Percentiles rank a stretch among this genome's conserved stretches.
Evolutionary conservation across 805 yeast species (phyloP).

Genomic region (Wickerhamomyces mucosus): DNA sequence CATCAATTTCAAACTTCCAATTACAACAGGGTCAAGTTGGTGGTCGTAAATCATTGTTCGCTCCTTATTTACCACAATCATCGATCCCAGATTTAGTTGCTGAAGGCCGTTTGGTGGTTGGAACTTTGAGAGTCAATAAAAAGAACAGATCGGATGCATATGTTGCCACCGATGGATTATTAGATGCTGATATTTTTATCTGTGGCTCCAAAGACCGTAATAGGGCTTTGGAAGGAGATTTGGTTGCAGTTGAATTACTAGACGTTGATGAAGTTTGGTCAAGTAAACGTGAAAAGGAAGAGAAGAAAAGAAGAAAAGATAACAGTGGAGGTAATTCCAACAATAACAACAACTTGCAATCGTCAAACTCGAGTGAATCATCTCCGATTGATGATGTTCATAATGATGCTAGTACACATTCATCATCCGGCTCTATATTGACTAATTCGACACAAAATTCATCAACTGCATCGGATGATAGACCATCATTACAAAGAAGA

Average conservation of each 20-base stretch:
- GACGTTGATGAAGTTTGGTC: slow-evolving; percentile 98
- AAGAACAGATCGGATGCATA: slow-evolving; percentile 97
- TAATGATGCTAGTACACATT: slow-evolving; percentile 65
- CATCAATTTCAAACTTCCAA: slow-evolving; percentile 19
- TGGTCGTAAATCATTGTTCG: slow-evolving; percentile 73
- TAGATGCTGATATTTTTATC: slow-evolving; percentile 94
- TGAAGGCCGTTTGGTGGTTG: slow-evolving; percentile 89
- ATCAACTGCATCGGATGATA: slow-evolving; percentile 1
- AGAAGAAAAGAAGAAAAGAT: slow-evolving; percentile 86
- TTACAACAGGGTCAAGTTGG: slow-evolving; percentile 25
- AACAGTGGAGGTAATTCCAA: slow-evolving; percentile 17
- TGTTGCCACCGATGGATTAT: slow-evolving; percentile 91
- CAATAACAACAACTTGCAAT: neutral
- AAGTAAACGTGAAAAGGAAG: slow-evolving; percentile 92
- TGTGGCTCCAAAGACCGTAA: slow-evolving; percentile 98
- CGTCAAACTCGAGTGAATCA: neutral
- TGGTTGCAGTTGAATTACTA: slow-evolving; percentile 89
- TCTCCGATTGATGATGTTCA: slow-evolving; percentile 53
- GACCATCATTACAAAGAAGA: slow-evolving; percentile 52
- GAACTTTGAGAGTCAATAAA: slow-evolving; percentile 87
- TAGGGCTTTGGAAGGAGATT: slow-evolving; percentile 93
- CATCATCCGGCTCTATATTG: slow-evolving; percentile 13
- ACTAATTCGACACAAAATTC: slow-evolving; percentile 5
- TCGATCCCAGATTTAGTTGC: slow-evolving; percentile 80
- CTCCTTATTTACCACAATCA: slow-evolving; percentile 92